Conservation (phyloP, 352 stramenopile species). For the Phytophthora parvispora region DNA sequence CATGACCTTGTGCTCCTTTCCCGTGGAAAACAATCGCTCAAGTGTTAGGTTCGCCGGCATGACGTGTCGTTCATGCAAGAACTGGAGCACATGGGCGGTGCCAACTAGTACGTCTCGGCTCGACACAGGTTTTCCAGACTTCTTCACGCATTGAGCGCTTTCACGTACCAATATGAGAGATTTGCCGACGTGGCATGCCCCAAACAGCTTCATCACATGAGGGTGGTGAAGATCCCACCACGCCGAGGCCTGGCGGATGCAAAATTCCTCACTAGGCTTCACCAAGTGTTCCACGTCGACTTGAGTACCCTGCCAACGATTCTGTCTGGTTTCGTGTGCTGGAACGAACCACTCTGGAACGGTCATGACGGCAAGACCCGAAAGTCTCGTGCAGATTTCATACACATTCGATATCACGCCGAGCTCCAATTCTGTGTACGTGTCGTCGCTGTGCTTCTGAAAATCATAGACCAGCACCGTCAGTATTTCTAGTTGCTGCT, state of each 20-base stretch:
- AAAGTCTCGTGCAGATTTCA: constrained; percentile 20
- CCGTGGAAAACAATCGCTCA: constrained; percentile 23
- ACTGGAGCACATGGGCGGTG: constrained; percentile 27
- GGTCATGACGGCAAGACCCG: constrained; percentile 17
- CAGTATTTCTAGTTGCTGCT: constrained; percentile 37
- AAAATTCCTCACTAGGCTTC: constrained; percentile 30
- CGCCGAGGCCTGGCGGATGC: constrained; percentile 30
- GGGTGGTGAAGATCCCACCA: constrained; percentile 46
- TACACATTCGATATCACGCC: constrained; percentile 26
- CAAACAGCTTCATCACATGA: constrained; percentile 45
- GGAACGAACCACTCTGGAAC: constrained; percentile 45
- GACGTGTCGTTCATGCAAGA: constrained; percentile 26
- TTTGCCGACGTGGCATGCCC: constrained; percentile 45
- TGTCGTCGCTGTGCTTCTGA: constrained; percentile 26
- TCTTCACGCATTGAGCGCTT: constrained; percentile 29
- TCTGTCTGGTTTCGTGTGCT: constrained; percentile 27
- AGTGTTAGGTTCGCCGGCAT: constrained; percentile 16
- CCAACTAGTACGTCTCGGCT: constrained; percentile 26
- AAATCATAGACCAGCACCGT: constrained; percentile 39
- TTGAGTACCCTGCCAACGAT: constrained; percentile 24
- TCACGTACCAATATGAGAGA: constrained; percentile 31
- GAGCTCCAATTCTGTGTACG: constrained; percentile 32
- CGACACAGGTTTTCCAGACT: neutral
- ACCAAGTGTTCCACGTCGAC: constrained; percentile 30
- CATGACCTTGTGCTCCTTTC: constrained; percentile 25